Conservation (phyloP, 1,139 yeast species). For the Sugiyamaella paludigena region DNA sequence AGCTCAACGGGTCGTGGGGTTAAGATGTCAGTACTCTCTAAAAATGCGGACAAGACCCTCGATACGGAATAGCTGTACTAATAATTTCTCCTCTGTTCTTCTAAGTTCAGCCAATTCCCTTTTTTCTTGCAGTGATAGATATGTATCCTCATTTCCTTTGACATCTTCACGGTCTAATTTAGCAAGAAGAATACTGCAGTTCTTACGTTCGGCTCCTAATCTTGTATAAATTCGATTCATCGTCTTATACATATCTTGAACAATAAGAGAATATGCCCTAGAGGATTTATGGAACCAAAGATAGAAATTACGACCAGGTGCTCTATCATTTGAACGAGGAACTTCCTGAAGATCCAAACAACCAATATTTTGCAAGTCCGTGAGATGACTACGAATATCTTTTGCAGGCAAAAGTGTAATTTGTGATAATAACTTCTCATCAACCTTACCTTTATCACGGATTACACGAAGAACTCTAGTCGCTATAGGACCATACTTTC, state of each 20-base stretch:
- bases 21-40: constrained; percentile 41
- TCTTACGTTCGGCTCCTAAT: constrained; percentile 55
- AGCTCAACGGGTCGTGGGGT: not conserved
- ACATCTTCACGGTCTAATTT: constrained; percentile 91
- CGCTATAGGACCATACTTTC: constrained; percentile 48
- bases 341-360: constrained; percentile 70
- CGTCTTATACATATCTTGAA: constrained; percentile 59
- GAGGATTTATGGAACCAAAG: constrained; percentile 70
- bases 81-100: constrained; percentile 35
- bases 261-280: constrained; percentile 49
- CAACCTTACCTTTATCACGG: constrained; percentile 64
- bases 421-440: constrained; percentile 80
- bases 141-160: constrained; percentile 72
- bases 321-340: constrained; percentile 87
- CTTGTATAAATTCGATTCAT: constrained; percentile 64
- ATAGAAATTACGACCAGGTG: constrained; percentile 84
- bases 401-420: constrained; percentile 73
- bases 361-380: constrained; percentile 40
- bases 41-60: constrained; percentile 42
- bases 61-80: constrained; percentile 36
- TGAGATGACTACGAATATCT: constrained; percentile 56
- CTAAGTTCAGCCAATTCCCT: constrained; percentile 59
- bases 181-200: constrained; percentile 64
- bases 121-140: constrained; percentile 71
- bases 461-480: constrained; percentile 66